Evolutionary conservation across 2,329 filamentous ascomycete genomes (phyloP).

Genomic region (Pseudocercospora crystallina): DNA sequence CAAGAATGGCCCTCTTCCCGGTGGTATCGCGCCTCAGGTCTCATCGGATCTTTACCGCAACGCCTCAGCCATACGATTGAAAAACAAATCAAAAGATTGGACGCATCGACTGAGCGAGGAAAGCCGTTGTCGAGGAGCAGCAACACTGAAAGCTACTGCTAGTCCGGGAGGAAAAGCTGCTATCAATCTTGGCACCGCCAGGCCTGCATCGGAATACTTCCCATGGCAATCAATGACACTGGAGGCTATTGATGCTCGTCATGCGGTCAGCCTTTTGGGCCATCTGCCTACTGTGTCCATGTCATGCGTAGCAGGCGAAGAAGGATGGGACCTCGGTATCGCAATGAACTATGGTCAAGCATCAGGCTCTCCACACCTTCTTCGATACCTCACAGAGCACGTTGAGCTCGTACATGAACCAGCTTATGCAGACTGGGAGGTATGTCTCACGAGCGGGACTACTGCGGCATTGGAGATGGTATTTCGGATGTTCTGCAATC

Average conservation of each 20-base stretch:
- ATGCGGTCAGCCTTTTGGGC: too few species aligned
- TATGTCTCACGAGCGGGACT: constrained; percentile 31
- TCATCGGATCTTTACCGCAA: constrained; percentile 13
- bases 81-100: constrained; percentile 6
- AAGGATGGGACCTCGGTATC: constrained; percentile 24
- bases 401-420: constrained; percentile 33
- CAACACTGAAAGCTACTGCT: constrained; percentile 20
- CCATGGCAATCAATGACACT: constrained; percentile 17
- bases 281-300: background rate
- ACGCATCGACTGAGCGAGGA: constrained; percentile 16
- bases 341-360: constrained; percentile 32
- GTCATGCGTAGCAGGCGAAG: constrained; percentile 15
- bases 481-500: constrained; percentile 31
- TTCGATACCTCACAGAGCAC: constrained; percentile 33
- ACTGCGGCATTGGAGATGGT: constrained; percentile 35
- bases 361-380: constrained; percentile 27
- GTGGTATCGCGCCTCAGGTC: constrained; percentile 19
- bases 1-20: constrained; percentile 7
- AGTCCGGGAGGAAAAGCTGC: constrained; percentile 10
- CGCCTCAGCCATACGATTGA: background rate
- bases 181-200: constrained; percentile 19
- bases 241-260: background rate
- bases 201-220: constrained; percentile 12
- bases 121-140: constrained; percentile 9
- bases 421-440: constrained; percentile 34